Conservation (phyloP, 2,329 filamentous ascomycete genomes). For the Pezicula radicicola region DNA sequence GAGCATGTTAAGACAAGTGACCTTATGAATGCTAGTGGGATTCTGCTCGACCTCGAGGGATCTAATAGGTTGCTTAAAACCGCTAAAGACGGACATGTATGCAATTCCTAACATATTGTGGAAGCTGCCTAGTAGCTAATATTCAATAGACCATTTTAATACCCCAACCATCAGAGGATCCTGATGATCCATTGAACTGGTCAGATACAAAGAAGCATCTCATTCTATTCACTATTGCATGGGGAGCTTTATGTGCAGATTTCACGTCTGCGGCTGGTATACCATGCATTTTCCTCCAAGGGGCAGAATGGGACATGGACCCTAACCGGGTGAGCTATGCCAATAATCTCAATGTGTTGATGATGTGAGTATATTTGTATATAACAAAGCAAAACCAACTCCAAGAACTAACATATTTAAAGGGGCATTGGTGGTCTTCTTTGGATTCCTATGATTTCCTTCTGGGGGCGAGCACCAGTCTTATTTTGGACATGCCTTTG, state of each 20-base stretch:
- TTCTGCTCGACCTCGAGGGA: no score
- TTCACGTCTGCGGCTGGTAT: slow-evolving; percentile 24
- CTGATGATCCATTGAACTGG: slow-evolving; percentile 44
- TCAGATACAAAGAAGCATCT: slow-evolving; percentile 34
- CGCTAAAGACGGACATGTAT: no score
- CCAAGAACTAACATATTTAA: neutral
- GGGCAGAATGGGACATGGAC: slow-evolving; percentile 33
- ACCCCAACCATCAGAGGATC: slow-evolving; percentile 42
- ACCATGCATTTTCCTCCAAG: slow-evolving; percentile 1
- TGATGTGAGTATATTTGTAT: slow-evolving; percentile 4
- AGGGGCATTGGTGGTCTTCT: slow-evolving; percentile 9
- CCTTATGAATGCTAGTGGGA: no score
- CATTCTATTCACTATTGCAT: slow-evolving; percentile 34
- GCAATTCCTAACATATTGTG: no score
- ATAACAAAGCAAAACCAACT: no score
- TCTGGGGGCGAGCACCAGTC: slow-evolving; percentile 17
- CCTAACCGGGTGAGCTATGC: slow-evolving; percentile 36
- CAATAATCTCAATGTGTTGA: slow-evolving; percentile 34
- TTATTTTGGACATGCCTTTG: slow-evolving; percentile 17
- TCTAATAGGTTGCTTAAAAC: no score
- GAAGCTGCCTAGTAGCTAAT: no score
- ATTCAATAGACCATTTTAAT: slow-evolving; percentile 1
- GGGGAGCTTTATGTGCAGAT: slow-evolving; percentile 36
- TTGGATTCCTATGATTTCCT: slow-evolving; percentile 18
- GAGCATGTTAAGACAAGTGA: no score